Evolutionary conservation across 257 asterid species (phyloP).

Genomic region (Nicotiana benthamiana): DNA sequence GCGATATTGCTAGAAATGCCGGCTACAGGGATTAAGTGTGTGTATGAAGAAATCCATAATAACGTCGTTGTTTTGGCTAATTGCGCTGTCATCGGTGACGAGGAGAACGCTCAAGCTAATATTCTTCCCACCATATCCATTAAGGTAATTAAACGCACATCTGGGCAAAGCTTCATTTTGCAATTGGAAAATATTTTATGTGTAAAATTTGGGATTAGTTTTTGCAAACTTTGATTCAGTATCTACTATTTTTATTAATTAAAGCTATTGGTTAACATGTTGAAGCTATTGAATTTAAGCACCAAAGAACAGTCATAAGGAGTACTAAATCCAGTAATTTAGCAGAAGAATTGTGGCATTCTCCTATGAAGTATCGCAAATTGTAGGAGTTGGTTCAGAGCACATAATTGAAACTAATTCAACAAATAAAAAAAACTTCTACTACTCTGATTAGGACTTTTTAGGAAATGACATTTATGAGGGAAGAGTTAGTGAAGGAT

Average conservation of each 20-base stretch:
- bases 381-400: background rate
- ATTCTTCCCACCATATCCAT: conserved; percentile 47
- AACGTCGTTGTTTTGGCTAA: conserved; percentile 65
- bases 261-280: background rate
- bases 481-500: background rate
- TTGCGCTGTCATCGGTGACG: conserved; percentile 50
- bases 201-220: too few relatives aligned
- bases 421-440: background rate
- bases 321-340: background rate
- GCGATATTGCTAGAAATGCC: conserved; percentile 72
- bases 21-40: conserved; percentile 48
- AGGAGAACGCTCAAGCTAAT: conserved; percentile 18
- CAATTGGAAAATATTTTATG: too few relatives aligned
- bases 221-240: too few relatives aligned
- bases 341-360: background rate
- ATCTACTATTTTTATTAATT: too few relatives aligned
- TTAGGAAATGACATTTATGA: background rate
- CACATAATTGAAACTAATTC: background rate
- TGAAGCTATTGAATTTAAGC: background rate
- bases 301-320: background rate
- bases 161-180: too few relatives aligned
- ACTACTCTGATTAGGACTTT: background rate
- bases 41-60: conserved; percentile 54
- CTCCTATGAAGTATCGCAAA: background rate
- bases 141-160: conserved; percentile 31